Evolutionary conservation across 1,284 basidiomycete species (phyloP).

Genomic region (Cystobasidiaceae sp.): DNA sequence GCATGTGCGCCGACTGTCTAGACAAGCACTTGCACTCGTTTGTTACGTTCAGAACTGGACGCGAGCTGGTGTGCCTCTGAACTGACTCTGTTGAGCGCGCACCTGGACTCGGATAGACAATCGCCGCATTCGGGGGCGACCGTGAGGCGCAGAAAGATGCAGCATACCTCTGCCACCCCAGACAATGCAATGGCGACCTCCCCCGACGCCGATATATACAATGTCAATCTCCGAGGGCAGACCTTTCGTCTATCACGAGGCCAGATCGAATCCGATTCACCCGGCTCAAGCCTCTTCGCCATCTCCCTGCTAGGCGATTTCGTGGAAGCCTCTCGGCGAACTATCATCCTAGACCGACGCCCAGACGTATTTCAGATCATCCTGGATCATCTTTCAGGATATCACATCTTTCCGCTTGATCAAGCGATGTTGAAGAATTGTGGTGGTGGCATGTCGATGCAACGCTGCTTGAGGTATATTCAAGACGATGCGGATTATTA

Average conservation of each 20-base stretch:
- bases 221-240: not conserved
- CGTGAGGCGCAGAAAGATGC: too few relatives aligned
- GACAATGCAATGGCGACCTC: too few relatives aligned
- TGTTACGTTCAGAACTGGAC: too few relatives aligned
- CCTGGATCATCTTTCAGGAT: conserved; percentile 8
- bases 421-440: not conserved
- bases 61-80: too few relatives aligned
- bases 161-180: too few relatives aligned
- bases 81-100: too few relatives aligned
- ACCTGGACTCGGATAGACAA: too few relatives aligned
- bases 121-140: too few relatives aligned
- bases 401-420: conserved; percentile 14
- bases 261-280: not conserved
- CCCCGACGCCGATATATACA: not conserved
- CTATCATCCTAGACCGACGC: not conserved
- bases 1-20: too few relatives aligned
- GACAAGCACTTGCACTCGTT: too few relatives aligned
- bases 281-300: not conserved
- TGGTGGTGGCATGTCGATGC: not conserved
- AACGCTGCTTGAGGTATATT: not conserved
- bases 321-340: not conserved
- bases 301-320: conserved; percentile 13
- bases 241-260: not conserved
- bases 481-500: conserved; percentile 14
- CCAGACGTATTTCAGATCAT: conserved; percentile 2